Conservation (phyloP, 805 yeast species). For the Myxozyma melibiosi region DNA sequence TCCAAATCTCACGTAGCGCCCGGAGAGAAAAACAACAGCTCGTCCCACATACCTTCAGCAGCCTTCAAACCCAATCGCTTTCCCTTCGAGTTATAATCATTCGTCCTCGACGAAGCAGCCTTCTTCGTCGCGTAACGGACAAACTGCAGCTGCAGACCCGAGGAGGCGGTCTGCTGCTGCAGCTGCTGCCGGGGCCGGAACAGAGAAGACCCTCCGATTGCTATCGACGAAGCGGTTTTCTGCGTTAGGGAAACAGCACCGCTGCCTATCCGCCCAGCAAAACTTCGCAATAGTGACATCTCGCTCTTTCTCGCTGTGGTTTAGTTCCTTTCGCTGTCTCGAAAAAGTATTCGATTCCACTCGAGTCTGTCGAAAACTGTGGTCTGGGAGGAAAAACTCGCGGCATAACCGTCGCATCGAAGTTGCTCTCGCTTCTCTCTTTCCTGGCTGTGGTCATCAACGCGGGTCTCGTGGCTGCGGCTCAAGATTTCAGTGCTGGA, state of each 20-base stretch:
- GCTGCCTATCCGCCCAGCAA: constrained; percentile 1
- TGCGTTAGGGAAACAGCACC: background rate
- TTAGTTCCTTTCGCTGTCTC: background rate
- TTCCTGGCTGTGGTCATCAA: no score
- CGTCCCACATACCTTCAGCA: constrained; percentile 62
- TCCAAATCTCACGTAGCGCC: constrained; percentile 32
- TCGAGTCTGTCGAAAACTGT: no score
- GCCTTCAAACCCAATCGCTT: constrained; percentile 89
- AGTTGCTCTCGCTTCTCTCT: background rate
- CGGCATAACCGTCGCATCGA: background rate
- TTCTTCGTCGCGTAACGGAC: constrained; percentile 91
- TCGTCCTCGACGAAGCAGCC: constrained; percentile 93
- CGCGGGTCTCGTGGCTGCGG: constrained; percentile 11
- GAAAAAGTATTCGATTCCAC: no score
- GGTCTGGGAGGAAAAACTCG: background rate
- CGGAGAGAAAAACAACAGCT: background rate
- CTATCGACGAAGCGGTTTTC: background rate
- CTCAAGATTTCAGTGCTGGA: background rate
- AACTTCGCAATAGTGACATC: constrained; percentile 13
- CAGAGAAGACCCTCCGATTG: background rate
- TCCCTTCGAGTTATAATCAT: constrained; percentile 93
- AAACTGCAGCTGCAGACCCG: constrained; percentile 21
- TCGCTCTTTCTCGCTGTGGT: no score
- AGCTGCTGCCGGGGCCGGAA: background rate
- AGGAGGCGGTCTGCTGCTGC: background rate